Evolutionary conservation across 1,284 basidiomycete genomes (phyloP).

Genomic region (Ustilago nuda): DNA sequence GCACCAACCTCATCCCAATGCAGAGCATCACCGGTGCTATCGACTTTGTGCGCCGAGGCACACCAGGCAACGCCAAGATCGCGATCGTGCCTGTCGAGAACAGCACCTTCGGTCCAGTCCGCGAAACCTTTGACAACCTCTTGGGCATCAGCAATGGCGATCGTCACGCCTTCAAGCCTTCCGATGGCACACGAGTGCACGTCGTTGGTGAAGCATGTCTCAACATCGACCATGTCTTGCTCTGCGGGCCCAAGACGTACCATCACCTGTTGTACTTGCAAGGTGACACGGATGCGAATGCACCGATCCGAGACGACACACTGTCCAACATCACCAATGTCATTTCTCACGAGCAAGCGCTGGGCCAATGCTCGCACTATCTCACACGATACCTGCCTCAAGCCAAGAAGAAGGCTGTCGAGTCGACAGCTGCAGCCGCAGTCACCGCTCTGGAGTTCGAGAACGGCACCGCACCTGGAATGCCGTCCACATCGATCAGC

Average conservation of each 20-base stretch:
- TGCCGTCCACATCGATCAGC: conserved; percentile 23
- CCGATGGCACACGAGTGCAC: conserved; percentile 32
- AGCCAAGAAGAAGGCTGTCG: conserved; percentile 46
- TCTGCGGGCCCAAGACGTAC: conserved; percentile 51
- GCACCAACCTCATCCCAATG: conserved; percentile 48
- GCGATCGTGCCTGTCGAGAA: conserved; percentile 52
- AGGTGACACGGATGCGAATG: conserved; percentile 35
- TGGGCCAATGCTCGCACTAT: conserved; percentile 49
- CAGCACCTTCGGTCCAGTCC: conserved; percentile 50
- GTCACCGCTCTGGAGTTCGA: conserved; percentile 49
- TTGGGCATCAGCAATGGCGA: conserved; percentile 46
- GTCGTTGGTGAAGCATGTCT: conserved; percentile 47
- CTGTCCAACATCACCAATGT: conserved; percentile 54
- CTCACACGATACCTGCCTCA: conserved; percentile 48
- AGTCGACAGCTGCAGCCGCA: conserved; percentile 50
- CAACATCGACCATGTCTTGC: conserved; percentile 43
- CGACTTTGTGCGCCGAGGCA: conserved; percentile 52
- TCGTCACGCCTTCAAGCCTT: conserved; percentile 31
- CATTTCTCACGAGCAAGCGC: conserved; percentile 54
- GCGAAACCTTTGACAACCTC: conserved; percentile 44
- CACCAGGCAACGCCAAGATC: conserved; percentile 47
- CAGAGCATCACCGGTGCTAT: conserved; percentile 52
- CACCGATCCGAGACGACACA: conserved; percentile 41
- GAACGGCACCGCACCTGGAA: conserved; percentile 42
- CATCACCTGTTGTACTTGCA: conserved; percentile 46